phyloP scores from a whole-genome alignment of 352 stramenopile species.

The Globisporangium barbulae region DNA sequence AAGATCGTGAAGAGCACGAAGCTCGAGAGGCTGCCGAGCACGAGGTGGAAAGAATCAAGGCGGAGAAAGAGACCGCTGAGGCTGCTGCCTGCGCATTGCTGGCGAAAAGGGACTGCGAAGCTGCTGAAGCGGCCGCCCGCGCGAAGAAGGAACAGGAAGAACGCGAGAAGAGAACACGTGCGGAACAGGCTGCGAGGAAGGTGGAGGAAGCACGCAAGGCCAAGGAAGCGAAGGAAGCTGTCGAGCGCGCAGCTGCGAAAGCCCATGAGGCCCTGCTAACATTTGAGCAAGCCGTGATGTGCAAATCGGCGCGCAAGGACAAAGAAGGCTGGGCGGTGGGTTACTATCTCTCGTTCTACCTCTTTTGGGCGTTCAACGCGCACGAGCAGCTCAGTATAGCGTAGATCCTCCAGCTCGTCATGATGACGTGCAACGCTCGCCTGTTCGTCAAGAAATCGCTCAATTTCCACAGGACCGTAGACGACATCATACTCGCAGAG shows the following conservation, averaged over 20 bases:
- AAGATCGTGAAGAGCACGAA: constrained; percentile 49
- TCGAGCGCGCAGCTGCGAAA: constrained; percentile 15
- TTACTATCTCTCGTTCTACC: not conserved
- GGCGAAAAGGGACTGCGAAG: constrained; percentile 46
- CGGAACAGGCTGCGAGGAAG: constrained; percentile 25
- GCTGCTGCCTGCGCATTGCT: constrained; percentile 35
- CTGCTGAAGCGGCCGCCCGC: constrained; percentile 36
- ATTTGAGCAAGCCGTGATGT: not conserved
- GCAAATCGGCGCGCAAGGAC: not conserved
- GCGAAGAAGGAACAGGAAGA: constrained; percentile 47
- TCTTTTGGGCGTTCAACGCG: not conserved
- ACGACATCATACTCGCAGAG: not conserved
- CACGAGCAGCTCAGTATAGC: not conserved
- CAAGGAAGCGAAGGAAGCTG: constrained; percentile 21
- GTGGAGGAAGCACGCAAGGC: constrained; percentile 15
- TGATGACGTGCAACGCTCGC: not conserved
- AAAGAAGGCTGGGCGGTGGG: not conserved
- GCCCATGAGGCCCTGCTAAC: no score
- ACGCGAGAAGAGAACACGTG: constrained; percentile 26
- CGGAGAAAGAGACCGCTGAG: constrained; percentile 49
- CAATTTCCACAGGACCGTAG: not conserved
- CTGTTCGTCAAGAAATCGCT: not conserved
- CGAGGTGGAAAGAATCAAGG: constrained; percentile 37
- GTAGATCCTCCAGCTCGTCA: not conserved
- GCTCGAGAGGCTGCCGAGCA: constrained; percentile 51